Percentiles rank a stretch among this genome's conserved stretches.
Evolutionary conservation across 352 stramenopile species (phyloP).

Genomic region (Phytopythium mirpurense): DNA sequence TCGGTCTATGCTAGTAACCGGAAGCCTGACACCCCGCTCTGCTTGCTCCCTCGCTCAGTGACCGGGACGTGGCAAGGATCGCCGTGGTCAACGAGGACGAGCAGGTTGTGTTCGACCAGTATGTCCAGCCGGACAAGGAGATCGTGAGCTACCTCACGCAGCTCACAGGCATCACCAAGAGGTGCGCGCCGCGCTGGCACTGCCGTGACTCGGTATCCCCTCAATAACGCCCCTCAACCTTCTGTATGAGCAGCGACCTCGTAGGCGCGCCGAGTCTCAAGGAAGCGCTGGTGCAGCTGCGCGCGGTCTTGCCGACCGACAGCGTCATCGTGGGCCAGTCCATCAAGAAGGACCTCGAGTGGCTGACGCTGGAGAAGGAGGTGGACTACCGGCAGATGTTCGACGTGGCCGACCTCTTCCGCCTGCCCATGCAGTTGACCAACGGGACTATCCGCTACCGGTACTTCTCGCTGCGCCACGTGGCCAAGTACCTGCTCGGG

Average conservation of each 20-base stretch:
- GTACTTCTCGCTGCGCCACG: constrained; percentile 83
- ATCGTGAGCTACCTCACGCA: constrained; percentile 91
- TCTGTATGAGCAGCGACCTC: constrained; percentile 35
- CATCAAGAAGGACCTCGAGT: constrained; percentile 92
- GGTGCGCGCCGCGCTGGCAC: constrained; percentile 21
- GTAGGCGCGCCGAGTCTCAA: constrained; percentile 58
- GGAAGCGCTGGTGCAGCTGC: constrained; percentile 74
- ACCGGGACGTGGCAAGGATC: constrained; percentile 88
- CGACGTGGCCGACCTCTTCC: constrained; percentile 82
- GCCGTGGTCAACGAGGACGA: constrained; percentile 87
- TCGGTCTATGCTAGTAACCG: too few relatives aligned
- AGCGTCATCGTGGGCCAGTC: constrained; percentile 90
- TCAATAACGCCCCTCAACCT: background rate
- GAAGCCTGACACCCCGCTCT: too few relatives aligned
- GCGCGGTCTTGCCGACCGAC: constrained; percentile 63
- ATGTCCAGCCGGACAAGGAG: constrained; percentile 81
- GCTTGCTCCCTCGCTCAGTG: constrained; percentile 26
- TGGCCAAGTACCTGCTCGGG: constrained; percentile 77
- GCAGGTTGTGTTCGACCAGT: constrained; percentile 79
- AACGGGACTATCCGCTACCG: constrained; percentile 76
- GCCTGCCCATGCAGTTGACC: constrained; percentile 63
- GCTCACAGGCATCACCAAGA: constrained; percentile 84
- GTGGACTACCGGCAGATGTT: constrained; percentile 85
- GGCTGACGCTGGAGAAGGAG: constrained; percentile 79
- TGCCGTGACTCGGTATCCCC: too few relatives aligned